phyloP scores from a whole-genome alignment of 2,329 filamentous ascomycete species.

The Microdochium nivale region DNA sequence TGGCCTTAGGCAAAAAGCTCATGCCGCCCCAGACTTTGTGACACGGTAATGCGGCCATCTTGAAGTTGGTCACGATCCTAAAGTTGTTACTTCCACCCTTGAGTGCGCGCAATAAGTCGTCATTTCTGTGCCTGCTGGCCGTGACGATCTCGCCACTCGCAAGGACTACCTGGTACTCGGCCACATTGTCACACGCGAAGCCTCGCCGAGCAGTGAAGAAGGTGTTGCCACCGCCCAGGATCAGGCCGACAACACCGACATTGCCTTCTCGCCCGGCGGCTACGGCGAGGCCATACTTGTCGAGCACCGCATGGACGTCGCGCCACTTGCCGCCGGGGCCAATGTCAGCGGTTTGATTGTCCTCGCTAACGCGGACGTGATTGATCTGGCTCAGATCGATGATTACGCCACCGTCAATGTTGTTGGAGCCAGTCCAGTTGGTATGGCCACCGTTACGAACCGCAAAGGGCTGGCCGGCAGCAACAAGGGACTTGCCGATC shows the following conservation, averaged over 20 bases:
- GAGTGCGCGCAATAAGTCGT: constrained; percentile 32
- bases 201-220: constrained; percentile 15
- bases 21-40: neutral
- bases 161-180: constrained; percentile 27
- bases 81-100: constrained; percentile 33
- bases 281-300: neutral
- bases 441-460: neutral
- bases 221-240: constrained; percentile 8
- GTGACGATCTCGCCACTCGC: constrained; percentile 23
- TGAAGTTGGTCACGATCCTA: constrained; percentile 11
- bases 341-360: neutral
- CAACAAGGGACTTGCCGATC: neutral
- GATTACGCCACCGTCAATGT: neutral
- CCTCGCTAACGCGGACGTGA: neutral
- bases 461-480: neutral
- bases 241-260: constrained; percentile 9
- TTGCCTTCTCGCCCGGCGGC: constrained; percentile 2
- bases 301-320: neutral
- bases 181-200: constrained; percentile 24
- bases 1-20: neutral
- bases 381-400: neutral
- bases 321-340: neutral
- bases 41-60: constrained; percentile 14
- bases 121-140: constrained; percentile 20
- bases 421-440: neutral